Evolutionary conservation across 345 rosid species (phyloP), one percentile per base, ranked within the genome.

Genomic region (Citrus glauca): DNA sequence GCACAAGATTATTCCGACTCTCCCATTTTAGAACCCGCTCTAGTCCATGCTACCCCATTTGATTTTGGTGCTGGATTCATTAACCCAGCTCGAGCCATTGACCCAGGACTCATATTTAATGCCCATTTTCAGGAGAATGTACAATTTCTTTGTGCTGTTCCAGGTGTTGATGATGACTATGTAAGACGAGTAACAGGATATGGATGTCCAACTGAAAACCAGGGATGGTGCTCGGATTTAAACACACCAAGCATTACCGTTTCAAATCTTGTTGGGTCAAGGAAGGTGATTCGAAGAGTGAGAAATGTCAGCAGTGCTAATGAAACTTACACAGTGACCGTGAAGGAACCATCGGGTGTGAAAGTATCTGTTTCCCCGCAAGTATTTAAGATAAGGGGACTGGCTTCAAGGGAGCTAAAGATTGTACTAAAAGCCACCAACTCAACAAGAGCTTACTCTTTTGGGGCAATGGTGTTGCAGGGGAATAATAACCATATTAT

Each of bases 51-150:
- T 64, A 85, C 86, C 25, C 88, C 88, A 28, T 85, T 85, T 10
- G 87, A 87, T 76, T 78, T 78, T 32, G 90, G 90, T 16, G 85
- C 87, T 27, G 88, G 87, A 74, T 87, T 83, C 64, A 73, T 87
- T 32, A 85, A 83, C 66, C 84, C 84, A 11, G 64, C 84, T 53
- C 73, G 77, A 45, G 88, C 90, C 66, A 80, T 81, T 63, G 85
- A 87, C 61, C 90, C 88, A 19, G 88, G 90, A 65, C 85, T 87
- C 71, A 53, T 87, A 80, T 80, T 87, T 73, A 79, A 85, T 80
- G 79, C 83, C 35, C 48, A 74, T 25, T 87, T 85, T 67, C 32
- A 74, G n/a, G 71, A 85, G 37, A 77, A 84, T 55, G 83, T 85
- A 17, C 77, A 84, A 72, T 82, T 85, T 75, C 87, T 84, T 11